These are phyloP conservation scores for Mortierella sp. DNA, from an alignment of 371 early-diverging fungal species.

Conservation along the genomic window DNA sequence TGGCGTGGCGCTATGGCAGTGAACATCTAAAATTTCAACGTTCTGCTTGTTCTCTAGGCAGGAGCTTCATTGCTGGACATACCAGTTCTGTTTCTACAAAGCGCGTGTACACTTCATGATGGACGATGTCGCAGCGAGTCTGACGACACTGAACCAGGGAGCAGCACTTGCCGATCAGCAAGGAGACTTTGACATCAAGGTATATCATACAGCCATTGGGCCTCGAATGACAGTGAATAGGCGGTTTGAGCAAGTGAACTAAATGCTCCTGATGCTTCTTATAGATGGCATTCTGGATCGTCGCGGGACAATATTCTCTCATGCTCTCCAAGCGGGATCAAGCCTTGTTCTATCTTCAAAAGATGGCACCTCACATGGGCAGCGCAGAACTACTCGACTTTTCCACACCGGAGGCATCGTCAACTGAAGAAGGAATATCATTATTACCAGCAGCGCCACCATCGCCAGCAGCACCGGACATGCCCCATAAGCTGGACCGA, in stretches of 20 bases:
- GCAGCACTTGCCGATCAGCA: slow-evolving; percentile 35
- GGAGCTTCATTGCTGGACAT: slow-evolving; percentile 37
- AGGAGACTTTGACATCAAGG: slow-evolving; percentile 52
- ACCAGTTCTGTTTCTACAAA: slow-evolving; percentile 45
- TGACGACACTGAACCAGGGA: slow-evolving; percentile 36
- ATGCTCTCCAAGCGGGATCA: slow-evolving; percentile 51
- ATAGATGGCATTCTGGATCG: slow-evolving; percentile 56
- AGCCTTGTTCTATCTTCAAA: slow-evolving; percentile 33
- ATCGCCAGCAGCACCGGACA: neutral
- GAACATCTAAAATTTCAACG: neutral
- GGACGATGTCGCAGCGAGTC: slow-evolving; percentile 44
- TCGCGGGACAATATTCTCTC: slow-evolving; percentile 49
- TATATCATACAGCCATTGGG: neutral
- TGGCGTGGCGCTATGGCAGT: neutral
- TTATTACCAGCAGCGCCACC: neutral
- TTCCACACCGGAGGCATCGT: neutral
- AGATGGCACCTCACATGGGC: slow-evolving; percentile 37
- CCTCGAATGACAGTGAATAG: neutral
- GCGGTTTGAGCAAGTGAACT: neutral
- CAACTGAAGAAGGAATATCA: neutral
- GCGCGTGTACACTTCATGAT: slow-evolving; percentile 40
- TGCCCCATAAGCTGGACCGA: neutral
- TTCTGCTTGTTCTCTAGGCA: slow-evolving; percentile 23
- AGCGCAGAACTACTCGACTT: slow-evolving; percentile 11
- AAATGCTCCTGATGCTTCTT: neutral